Evolutionary conservation across 805 yeast species (phyloP), one percentile per base, ranked within the genome.

Genomic region (Millerozyma acaciae): DNA sequence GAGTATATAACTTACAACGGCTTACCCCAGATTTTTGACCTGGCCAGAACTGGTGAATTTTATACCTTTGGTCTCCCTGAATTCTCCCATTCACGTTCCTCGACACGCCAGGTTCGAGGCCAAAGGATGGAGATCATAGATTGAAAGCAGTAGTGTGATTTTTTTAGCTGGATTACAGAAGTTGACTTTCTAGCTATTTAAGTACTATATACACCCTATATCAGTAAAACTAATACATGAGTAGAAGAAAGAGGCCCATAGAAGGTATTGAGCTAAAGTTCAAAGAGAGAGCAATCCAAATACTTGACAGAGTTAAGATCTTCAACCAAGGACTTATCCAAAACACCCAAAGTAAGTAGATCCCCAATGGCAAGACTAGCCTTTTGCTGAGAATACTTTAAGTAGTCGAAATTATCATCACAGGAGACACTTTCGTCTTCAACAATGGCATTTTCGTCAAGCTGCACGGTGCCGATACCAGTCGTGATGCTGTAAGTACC

Each of bases 281-380:
- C 52, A 26, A 43, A 51, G 6, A 37, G 30, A 21, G 53, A 54
- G 30, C 61, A 45, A 44, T 73, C 75, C 34, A 74, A 47, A 33
- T 45, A 60, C 51, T 72, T 74, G 19, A 76, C 45, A 13, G 39
- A 15, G 21, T 37, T 40, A 34, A 44, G 44, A 38, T 42, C 36
- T 35, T 54, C 39, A 12, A 50, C 49, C 10, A 53, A 41, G 9
- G 67, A n/a, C n/a, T n/a, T n/a, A n/a, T n/a, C n/a, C 2, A 66
- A 20, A 6, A 87, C 40, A 0, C 83, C 84, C 22, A 83, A 66
- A 33, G 70, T 70, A 14, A 81, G 58, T 50, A 84, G 53, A 54
- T 90, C 97, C 8, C 84, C 87, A 69, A 89, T 68, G 34, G 82
- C 74, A 14, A 87, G 55, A 4, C 76, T 77, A 9, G 82, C 69